A percentile compares a stretch with the other conserved stretches of the same genome.
phyloP scores from a whole-genome alignment of 2,329 filamentous ascomycete species.

The Coniochaeta sp. region DNA sequence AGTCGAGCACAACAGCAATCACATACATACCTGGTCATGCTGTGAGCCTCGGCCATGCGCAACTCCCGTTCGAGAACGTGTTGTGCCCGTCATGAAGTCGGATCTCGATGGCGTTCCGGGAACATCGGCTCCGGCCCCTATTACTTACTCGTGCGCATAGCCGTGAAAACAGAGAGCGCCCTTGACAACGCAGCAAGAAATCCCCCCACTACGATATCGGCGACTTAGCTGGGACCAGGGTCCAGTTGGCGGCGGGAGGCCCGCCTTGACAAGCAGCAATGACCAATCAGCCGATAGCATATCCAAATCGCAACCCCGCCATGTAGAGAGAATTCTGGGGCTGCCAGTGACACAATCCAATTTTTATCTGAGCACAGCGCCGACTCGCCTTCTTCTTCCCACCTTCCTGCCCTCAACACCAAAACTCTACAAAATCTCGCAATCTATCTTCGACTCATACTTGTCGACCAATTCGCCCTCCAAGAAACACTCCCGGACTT shows the following conservation, averaged over 20 bases:
- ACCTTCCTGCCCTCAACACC: neutral
- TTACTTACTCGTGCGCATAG: neutral
- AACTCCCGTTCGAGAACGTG: neutral
- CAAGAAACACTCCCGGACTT: constrained; percentile 3
- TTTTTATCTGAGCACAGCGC: neutral
- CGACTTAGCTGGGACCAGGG: neutral
- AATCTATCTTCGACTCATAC: neutral
- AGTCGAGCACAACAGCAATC: neutral
- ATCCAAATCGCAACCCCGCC: neutral
- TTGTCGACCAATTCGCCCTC: neutral
- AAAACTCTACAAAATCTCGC: constrained; percentile 1
- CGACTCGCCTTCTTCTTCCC: neutral
- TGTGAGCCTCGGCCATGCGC: neutral
- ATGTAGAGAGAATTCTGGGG: neutral
- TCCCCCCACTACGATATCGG: neutral
- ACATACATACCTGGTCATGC: neutral
- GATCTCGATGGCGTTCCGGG: neutral
- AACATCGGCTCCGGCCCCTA: neutral
- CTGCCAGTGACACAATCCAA: constrained; percentile 1
- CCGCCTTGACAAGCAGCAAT: neutral
- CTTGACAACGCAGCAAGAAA: neutral
- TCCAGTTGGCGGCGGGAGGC: neutral
- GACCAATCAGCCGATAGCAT: neutral
- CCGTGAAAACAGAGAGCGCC: neutral
- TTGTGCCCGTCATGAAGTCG: neutral